These are phyloP conservation scores for Erigeron canadensis DNA, from an alignment of 129 eudicot genomes.

Conservation along the genomic window DNA sequence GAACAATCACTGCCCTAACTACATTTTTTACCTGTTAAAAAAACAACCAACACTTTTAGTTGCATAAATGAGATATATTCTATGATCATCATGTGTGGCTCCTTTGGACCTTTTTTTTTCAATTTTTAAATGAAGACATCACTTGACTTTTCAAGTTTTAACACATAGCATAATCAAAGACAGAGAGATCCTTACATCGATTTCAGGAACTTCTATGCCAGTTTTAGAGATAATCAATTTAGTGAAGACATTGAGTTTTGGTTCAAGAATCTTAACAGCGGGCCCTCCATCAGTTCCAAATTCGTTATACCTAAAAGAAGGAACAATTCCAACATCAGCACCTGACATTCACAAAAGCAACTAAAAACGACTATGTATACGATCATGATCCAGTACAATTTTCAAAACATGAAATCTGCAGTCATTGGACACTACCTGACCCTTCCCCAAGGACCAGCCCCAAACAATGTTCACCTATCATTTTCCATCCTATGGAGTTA, in stretches of 20 bases:
- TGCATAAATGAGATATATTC: constrained; percentile 7
- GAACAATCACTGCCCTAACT: constrained; percentile 32
- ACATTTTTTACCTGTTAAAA: constrained; percentile 35
- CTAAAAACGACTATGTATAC: constrained; percentile 13
- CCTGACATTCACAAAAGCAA: background rate
- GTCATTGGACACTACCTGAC: background rate
- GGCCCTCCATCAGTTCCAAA: constrained; percentile 48
- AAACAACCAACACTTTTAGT: constrained; percentile 4
- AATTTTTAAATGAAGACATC: constrained; percentile 14
- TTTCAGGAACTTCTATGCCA: constrained; percentile 34
- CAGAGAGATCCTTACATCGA: constrained; percentile 34
- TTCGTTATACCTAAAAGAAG: constrained; percentile 33
- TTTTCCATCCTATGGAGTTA: background rate
- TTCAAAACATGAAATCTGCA: too few species aligned
- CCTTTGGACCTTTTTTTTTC: background rate
- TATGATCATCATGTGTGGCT: background rate
- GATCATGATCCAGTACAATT: constrained; percentile 15
- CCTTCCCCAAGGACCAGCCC: too few species aligned
- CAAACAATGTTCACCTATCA: too few species aligned
- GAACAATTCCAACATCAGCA: constrained; percentile 21
- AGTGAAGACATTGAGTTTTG: constrained; percentile 37
- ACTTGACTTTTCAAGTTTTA: background rate
- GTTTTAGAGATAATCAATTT: constrained; percentile 28
- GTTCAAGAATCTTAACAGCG: constrained; percentile 34
- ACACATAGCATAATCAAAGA: constrained; percentile 7